Conservation (phyloP, 441 rosid genomes). For the Gossypium trilobum region DNA sequence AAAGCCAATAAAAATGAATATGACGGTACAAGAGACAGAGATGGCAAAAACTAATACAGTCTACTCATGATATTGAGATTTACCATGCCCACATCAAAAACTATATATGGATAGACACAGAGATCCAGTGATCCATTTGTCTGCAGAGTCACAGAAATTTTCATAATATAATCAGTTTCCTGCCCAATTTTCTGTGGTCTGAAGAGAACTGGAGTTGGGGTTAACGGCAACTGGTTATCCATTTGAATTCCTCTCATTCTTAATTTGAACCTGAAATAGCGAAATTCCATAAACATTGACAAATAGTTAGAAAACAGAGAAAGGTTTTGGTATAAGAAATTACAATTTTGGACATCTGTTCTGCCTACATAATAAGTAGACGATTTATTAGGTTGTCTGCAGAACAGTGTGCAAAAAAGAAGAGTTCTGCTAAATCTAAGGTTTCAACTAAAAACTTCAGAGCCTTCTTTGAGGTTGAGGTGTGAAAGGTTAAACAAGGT, state of each 20-base stretch:
- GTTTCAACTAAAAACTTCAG: background rate
- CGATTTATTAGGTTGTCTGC: background rate
- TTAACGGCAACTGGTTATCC: conserved; percentile 91
- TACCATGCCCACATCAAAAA: conserved; percentile 50
- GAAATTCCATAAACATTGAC: background rate
- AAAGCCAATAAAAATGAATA: conserved; percentile 19
- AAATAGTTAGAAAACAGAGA: background rate
- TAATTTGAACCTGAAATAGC: conserved; percentile 59
- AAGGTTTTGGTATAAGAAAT: conserved; percentile 1
- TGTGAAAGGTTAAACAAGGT: background rate
- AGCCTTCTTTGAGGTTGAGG: background rate
- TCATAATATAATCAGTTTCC: conserved; percentile 59
- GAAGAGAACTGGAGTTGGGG: conserved; percentile 91
- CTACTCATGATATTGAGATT: background rate
- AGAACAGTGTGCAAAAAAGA: background rate
- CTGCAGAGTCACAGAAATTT: conserved; percentile 70
- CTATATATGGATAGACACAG: conserved; percentile 77
- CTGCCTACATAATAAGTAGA: background rate
- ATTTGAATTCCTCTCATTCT: conserved; percentile 81
- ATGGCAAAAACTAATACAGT: conserved; percentile 1
- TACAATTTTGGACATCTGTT: background rate
- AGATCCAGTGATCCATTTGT: conserved; percentile 78
- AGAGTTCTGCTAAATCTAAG: background rate
- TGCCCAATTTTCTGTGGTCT: conserved; percentile 79
- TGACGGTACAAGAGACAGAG: conserved; percentile 11